Percentiles rank a stretch among this genome's conserved stretches.
These are phyloP conservation scores for Acrocalymma vagum DNA, from an alignment of 2,329 filamentous ascomycete species.

Conservation along the genomic window DNA sequence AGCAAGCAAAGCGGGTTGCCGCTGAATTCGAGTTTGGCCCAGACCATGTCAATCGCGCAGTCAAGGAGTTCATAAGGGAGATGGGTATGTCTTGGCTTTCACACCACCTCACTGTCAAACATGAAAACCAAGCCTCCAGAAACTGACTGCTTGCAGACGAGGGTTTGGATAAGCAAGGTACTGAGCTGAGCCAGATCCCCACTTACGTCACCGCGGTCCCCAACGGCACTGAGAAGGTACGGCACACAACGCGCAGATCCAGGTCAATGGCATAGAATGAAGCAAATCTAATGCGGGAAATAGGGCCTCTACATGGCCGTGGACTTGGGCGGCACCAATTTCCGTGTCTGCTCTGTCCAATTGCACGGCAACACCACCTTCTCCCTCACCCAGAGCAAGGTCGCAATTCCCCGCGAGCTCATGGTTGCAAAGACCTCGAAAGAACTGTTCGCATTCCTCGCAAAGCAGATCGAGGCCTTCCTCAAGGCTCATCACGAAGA, in stretches of 20 bases:
- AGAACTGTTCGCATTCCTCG: slow-evolving; percentile 91
- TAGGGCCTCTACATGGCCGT: slow-evolving; percentile 95
- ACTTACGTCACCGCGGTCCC: slow-evolving; percentile 96
- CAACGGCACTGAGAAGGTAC: slow-evolving; percentile 96
- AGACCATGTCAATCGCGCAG: slow-evolving; percentile 79
- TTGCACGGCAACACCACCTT: slow-evolving; percentile 96
- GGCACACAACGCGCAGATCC: slow-evolving; percentile 66
- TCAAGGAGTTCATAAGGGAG: slow-evolving; percentile 85
- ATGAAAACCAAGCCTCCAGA: no score
- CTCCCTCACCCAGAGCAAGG: slow-evolving; percentile 90
- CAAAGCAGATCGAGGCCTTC: slow-evolving; percentile 90
- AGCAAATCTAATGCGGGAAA: slow-evolving; percentile 8
- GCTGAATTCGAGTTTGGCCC: slow-evolving; percentile 86
- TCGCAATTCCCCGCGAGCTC: slow-evolving; percentile 85
- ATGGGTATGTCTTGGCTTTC: slow-evolving; percentile 65
- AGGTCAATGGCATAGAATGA: background rate
- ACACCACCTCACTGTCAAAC: slow-evolving; percentile 1
- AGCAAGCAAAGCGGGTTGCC: slow-evolving; percentile 81
- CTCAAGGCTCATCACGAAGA: slow-evolving; percentile 87
- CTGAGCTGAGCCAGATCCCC: slow-evolving; percentile 92
- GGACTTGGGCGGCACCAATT: slow-evolving; percentile 98
- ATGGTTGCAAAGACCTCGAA: slow-evolving; percentile 89
- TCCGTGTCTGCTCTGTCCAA: slow-evolving; percentile 94
- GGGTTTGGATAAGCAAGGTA: slow-evolving; percentile 79
- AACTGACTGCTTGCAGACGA: slow-evolving; percentile 66